A percentile compares a stretch with the other conserved stretches of the same genome.
Evolutionary conservation across 78 protist species (phyloP).

Genomic region (Dictyostelium brefeldianum): DNA sequence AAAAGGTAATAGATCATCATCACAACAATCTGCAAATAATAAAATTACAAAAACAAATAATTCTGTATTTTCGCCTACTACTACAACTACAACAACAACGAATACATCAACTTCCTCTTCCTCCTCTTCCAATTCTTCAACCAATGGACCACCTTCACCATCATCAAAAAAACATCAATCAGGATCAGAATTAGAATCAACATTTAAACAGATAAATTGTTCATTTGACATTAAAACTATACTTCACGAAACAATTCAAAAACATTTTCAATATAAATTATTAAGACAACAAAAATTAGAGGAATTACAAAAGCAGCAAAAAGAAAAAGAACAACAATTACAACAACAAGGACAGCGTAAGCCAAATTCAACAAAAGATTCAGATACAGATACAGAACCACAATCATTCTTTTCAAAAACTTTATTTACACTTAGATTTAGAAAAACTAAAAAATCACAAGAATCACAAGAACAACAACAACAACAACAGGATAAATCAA

Average conservation of each 20-base stretch:
- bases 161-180: background rate
- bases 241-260: constrained; percentile 30
- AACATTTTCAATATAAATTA: constrained; percentile 2
- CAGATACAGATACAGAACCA: constrained; percentile 10
- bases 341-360: constrained; percentile 6
- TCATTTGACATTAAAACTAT: constrained; percentile 59
- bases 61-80: constrained; percentile 58
- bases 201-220: constrained; percentile 70
- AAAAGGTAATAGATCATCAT: background rate
- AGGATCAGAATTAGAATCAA: constrained; percentile 57
- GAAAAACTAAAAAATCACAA: background rate
- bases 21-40: background rate
- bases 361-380: background rate
- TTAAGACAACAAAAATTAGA: constrained; percentile 15
- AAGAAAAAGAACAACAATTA: background rate
- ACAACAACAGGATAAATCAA: background rate
- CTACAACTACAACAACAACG: background rate
- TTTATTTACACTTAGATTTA: constrained; percentile 19
- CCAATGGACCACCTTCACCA: constrained; percentile 11
- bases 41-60: constrained; percentile 16
- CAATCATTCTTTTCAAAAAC: constrained; percentile 45
- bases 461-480: background rate
- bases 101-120: constrained; percentile 38
- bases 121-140: background rate
- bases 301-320: background rate